Conservation (phyloP, 2,329 filamentous ascomycete species). For the Venturia nashicola region DNA sequence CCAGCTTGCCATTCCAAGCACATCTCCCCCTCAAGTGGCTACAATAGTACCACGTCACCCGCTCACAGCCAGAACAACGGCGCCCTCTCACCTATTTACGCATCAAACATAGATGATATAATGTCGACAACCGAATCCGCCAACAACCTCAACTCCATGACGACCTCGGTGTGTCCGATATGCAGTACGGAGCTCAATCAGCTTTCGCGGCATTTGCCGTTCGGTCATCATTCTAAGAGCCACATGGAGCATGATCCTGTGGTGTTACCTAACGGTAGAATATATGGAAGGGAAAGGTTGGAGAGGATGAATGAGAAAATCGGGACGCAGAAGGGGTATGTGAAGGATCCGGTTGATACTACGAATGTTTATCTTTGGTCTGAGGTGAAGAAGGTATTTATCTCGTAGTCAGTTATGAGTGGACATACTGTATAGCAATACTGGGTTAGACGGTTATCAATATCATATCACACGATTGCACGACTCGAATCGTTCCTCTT, state of each 20-base stretch:
- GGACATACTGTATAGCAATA: background rate
- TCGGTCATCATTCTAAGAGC: constrained; percentile 90
- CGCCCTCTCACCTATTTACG: background rate
- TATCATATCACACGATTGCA: background rate
- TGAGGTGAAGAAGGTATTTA: constrained; percentile 76
- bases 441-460: background rate
- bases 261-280: constrained; percentile 73
- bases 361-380: constrained; percentile 46
- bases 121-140: background rate
- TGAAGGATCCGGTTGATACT: constrained; percentile 65
- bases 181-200: constrained; percentile 93
- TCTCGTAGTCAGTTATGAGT: constrained; percentile 25
- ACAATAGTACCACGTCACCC: constrained; percentile 16
- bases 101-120: background rate
- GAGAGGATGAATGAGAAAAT: constrained; percentile 69
- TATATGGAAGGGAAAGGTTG: constrained; percentile 68
- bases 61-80: background rate
- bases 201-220: constrained; percentile 76
- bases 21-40: constrained; percentile 37
- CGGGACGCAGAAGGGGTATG: constrained; percentile 50
- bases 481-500: background rate
- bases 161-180: constrained; percentile 64
- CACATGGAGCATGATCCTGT: constrained; percentile 80
- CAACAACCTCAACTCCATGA: background rate
- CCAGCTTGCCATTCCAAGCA: constrained; percentile 73